Conservation (phyloP, 2,329 filamentous ascomycete species). For the Neophaeococcomyces aloes region DNA sequence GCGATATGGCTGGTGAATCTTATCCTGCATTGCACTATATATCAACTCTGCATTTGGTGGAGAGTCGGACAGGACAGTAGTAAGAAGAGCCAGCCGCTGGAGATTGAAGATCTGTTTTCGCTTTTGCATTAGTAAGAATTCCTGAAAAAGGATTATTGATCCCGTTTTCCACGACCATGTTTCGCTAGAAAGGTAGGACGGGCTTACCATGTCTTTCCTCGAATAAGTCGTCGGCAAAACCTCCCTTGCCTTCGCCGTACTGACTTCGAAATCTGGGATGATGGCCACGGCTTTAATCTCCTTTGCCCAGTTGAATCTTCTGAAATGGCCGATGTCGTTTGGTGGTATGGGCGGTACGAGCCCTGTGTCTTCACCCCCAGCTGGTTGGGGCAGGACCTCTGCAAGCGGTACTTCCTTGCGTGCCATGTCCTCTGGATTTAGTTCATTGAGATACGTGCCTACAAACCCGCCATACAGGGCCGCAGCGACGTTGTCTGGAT, state of each 20-base stretch:
- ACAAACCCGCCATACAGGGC: conserved; percentile 94
- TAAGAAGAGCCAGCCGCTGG: conserved; percentile 82
- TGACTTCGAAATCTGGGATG: conserved; percentile 89
- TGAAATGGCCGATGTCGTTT: conserved; percentile 84
- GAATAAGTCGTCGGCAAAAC: conserved; percentile 74
- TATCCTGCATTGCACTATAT: conserved; percentile 97
- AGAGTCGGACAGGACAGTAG: conserved; percentile 76
- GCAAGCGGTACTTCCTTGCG: conserved; percentile 87
- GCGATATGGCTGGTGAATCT: conserved; percentile 92
- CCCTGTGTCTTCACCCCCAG: conserved; percentile 84
- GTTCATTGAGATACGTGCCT: conserved; percentile 87
- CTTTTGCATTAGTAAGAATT: too few relatives aligned
- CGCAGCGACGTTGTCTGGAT: conserved; percentile 90
- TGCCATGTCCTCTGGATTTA: conserved; percentile 78
- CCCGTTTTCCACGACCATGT: too few relatives aligned
- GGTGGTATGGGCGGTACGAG: conserved; percentile 80
- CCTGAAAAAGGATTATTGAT: not conserved
- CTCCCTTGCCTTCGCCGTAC: conserved; percentile 80
- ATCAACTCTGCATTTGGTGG: conserved; percentile 90
- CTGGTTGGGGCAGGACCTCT: conserved; percentile 82
- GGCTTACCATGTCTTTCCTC: conserved; percentile 67
- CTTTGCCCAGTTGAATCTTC: conserved; percentile 85
- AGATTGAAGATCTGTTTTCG: conserved; percentile 63
- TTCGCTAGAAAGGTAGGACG: too few relatives aligned
- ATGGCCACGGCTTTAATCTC: conserved; percentile 97